phyloP scores from a whole-genome alignment of 768 basidiomycete genomes.

The Cyclocybe aegerita region DNA sequence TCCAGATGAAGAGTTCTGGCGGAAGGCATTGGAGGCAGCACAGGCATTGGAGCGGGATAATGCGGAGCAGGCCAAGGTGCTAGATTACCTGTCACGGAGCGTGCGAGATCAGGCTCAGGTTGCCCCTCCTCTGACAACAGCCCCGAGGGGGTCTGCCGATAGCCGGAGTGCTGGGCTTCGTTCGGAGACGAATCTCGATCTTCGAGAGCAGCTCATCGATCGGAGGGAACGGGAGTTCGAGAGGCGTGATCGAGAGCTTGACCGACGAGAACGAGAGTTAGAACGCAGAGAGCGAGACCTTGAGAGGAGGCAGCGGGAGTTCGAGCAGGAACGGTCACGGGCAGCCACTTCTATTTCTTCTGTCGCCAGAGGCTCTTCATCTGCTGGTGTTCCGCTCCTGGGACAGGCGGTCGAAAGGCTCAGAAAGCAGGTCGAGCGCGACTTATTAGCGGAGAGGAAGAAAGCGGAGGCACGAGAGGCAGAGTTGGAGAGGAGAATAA shows the following conservation, averaged over 20 bases:
- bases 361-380: constrained; percentile 5
- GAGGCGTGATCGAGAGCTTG: constrained; percentile 20
- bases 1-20: too few relatives aligned
- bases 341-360: background rate
- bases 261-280: constrained; percentile 21
- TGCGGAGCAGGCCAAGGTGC: too few relatives aligned
- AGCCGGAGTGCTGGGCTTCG: background rate
- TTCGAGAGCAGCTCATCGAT: constrained; percentile 13
- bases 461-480: constrained; percentile 13
- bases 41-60: too few relatives aligned
- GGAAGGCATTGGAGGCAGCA: too few relatives aligned
- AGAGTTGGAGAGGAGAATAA: constrained; percentile 12
- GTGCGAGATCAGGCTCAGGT: too few relatives aligned
- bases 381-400: constrained; percentile 6
- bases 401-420: constrained; percentile 12
- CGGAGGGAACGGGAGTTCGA: constrained; percentile 14
- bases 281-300: constrained; percentile 21
- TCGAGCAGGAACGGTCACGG: constrained; percentile 15
- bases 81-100: too few relatives aligned
- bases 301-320: constrained; percentile 14
- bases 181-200: constrained; percentile 2
- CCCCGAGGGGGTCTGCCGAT: background rate
- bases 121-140: background rate
- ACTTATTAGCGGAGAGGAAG: constrained; percentile 12
- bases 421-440: constrained; percentile 6